Evolutionary conservation across 257 asterid species (phyloP).

Genomic region (Fraxinus quadrangulata): DNA sequence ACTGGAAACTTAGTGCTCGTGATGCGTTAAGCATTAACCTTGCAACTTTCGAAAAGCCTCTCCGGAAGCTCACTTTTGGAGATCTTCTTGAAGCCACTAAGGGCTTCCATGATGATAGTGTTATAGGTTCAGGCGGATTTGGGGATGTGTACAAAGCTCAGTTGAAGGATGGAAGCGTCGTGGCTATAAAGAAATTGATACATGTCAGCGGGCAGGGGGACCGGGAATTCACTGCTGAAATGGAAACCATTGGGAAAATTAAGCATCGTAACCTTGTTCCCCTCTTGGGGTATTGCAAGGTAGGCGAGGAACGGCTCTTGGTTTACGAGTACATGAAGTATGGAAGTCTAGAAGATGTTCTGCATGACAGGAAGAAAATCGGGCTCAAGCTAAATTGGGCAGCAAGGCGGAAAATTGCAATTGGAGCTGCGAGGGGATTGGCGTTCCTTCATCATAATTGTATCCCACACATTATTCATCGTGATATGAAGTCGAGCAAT

Average conservation of each 20-base stretch:
- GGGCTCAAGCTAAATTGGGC: constrained; percentile 81
- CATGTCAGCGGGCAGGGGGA: constrained; percentile 93
- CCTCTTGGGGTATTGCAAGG: constrained; percentile 79
- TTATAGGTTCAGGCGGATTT: constrained; percentile 88
- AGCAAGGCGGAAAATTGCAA: constrained; percentile 74
- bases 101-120: constrained; percentile 71
- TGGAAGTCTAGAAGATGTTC: constrained; percentile 88
- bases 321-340: constrained; percentile 97
- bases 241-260: constrained; percentile 93
- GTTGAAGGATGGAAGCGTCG: constrained; percentile 79
- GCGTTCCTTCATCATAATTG: constrained; percentile 93
- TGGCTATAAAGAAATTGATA: constrained; percentile 84
- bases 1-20: constrained; percentile 70
- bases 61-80: constrained; percentile 81
- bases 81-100: constrained; percentile 91
- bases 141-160: constrained; percentile 92
- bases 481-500: constrained; percentile 97
- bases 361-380: constrained; percentile 57
- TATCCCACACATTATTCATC: constrained; percentile 84
- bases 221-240: constrained; percentile 87
- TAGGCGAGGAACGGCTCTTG: constrained; percentile 80
- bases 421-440: constrained; percentile 85
- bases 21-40: constrained; percentile 80
- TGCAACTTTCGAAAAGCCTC: constrained; percentile 80
- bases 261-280: constrained; percentile 91